Conservation (phyloP, 139 green algal genomes). For the Micractinium conductrix region DNA sequence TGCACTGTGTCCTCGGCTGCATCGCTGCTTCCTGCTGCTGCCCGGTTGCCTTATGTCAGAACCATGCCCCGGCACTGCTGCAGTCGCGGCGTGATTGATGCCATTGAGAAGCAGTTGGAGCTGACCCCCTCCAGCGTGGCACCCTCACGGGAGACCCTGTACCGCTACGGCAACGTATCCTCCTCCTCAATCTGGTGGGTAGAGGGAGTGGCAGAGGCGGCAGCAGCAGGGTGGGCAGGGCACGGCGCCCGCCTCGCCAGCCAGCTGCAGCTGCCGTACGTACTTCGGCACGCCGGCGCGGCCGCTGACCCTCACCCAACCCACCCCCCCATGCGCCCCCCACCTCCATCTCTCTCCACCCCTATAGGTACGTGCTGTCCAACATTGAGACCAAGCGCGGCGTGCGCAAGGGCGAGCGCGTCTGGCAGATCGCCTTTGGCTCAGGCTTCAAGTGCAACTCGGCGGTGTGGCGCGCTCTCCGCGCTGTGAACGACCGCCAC, state of each 20-base stretch:
- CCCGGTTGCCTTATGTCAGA: too few relatives aligned
- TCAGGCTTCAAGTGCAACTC: conserved; percentile 97
- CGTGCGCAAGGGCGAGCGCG: conserved; percentile 46
- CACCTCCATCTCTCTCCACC: too few relatives aligned
- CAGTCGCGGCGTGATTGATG: conserved; percentile 47
- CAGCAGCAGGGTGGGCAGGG: too few relatives aligned
- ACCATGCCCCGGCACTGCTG: too few relatives aligned
- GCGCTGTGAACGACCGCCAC: conserved; percentile 53
- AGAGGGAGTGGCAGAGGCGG: too few relatives aligned
- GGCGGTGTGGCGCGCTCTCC: conserved; percentile 84
- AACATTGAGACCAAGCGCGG: conserved; percentile 65
- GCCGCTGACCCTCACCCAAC: too few relatives aligned
- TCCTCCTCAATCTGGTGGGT: conserved; percentile 66
- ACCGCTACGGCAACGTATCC: conserved; percentile 73
- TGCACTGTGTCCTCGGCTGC: too few relatives aligned
- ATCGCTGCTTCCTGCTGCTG: too few relatives aligned
- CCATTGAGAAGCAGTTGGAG: conserved; percentile 96
- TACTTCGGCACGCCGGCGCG: too few relatives aligned
- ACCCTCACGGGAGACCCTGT: conserved; percentile 83
- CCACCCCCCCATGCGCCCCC: too few relatives aligned
- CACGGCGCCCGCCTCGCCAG: too few relatives aligned
- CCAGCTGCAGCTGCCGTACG: too few relatives aligned
- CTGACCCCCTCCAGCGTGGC: conserved; percentile 69
- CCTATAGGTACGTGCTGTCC: conserved; percentile 63
- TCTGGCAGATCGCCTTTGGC: conserved; percentile 60